Conservation (phyloP, 768 basidiomycete genomes). For the Krasilnikovozyma curviuscula region DNA sequence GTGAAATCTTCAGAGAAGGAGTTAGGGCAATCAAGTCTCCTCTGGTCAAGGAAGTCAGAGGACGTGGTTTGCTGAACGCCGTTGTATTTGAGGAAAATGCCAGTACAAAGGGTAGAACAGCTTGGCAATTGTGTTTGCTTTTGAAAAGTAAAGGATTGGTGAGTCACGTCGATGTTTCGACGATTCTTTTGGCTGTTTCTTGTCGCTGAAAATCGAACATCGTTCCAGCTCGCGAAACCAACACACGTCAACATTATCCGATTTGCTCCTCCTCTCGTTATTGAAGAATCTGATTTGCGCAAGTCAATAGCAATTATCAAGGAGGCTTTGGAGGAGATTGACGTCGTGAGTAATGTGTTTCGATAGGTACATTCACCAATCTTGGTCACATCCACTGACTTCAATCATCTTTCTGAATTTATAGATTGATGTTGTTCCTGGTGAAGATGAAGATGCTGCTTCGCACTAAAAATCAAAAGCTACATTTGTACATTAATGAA, state of each 20-base stretch:
- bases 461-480: no score
- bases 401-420: no score
- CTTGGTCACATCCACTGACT: no score
- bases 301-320: constrained; percentile 58
- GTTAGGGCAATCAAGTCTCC: constrained; percentile 37
- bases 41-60: constrained; percentile 59
- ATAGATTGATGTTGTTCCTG: no score
- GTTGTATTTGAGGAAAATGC: constrained; percentile 73
- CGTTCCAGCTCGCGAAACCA: constrained; percentile 56
- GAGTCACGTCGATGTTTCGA: no score
- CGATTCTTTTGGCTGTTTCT: no score
- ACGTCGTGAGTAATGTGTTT: constrained; percentile 46
- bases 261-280: constrained; percentile 88
- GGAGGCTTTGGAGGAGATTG: constrained; percentile 59
- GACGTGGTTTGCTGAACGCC: constrained; percentile 75
- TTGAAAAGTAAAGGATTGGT: constrained; percentile 58
- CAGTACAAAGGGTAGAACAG: constrained; percentile 57
- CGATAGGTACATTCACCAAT: no score
- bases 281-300: constrained; percentile 64
- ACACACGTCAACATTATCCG: constrained; percentile 70
- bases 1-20: constrained; percentile 55
- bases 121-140: constrained; percentile 88
- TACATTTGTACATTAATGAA: no score
- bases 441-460: no score
- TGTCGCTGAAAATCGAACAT: background rate